A percentile compares a stretch with the other conserved stretches of the same genome.
Evolutionary conservation across 2,329 filamentous ascomycete genomes (phyloP).

Genomic region (Gliomastix tumulicola): DNA sequence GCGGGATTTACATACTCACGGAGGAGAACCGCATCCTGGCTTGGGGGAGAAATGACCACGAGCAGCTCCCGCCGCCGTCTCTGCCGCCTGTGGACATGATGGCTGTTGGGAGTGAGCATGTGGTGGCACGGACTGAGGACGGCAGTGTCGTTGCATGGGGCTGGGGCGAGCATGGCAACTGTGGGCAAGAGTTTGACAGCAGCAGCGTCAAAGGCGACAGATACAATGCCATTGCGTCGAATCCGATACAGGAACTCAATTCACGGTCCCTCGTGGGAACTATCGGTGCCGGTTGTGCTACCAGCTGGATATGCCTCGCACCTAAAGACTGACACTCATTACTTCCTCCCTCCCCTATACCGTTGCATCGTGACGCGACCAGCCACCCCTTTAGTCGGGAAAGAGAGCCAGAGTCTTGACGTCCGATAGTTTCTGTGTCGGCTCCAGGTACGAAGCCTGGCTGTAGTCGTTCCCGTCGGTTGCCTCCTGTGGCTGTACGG

Average conservation of each 20-base stretch:
- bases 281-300: slow-evolving; percentile 84
- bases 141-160: slow-evolving; percentile 78
- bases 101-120: slow-evolving; percentile 87
- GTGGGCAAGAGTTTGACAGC: slow-evolving; percentile 59
- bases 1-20: slow-evolving; percentile 66
- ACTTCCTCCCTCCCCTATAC: too few relatives aligned
- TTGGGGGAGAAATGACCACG: slow-evolving; percentile 84
- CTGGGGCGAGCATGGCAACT: slow-evolving; percentile 98
- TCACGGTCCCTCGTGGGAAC: slow-evolving; percentile 47
- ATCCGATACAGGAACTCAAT: too few relatives aligned
- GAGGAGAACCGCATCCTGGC: slow-evolving; percentile 53
- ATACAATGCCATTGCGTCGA: slow-evolving; percentile 61
- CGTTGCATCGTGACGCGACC: background rate
- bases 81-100: slow-evolving; percentile 55
- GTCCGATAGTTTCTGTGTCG: slow-evolving; percentile 69
- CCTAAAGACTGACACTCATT: slow-evolving; percentile 6
- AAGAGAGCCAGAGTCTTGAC: slow-evolving; percentile 43
- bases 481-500: slow-evolving; percentile 11
- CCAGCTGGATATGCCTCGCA: slow-evolving; percentile 65
- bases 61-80: slow-evolving; percentile 62
- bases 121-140: slow-evolving; percentile 60
- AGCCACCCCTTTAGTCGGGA: slow-evolving; percentile 25
- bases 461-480: slow-evolving; percentile 12
- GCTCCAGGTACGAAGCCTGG: slow-evolving; percentile 43
- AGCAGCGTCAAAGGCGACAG: slow-evolving; percentile 63